Evolutionary conservation across 192 early-diverging fungal species (phyloP), one percentile per base, ranked within the genome.

Genomic region (Linnemannia hyalina): DNA sequence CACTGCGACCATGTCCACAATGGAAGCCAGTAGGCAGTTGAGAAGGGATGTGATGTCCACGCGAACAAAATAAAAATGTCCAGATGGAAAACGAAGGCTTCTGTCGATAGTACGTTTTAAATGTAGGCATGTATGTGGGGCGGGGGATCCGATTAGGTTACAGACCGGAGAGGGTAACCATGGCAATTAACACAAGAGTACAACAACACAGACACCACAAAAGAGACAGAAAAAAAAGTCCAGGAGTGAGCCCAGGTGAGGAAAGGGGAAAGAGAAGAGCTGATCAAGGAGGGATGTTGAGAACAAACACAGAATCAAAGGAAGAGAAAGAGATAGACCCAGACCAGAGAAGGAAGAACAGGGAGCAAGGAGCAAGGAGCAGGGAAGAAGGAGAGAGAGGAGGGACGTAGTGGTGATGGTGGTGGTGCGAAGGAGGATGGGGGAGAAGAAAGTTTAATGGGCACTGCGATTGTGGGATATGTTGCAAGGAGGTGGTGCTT

Each of bases 151-250:
- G 35, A 81, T 81, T 60, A 69, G 68, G 74, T 81, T 81, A 81
- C 80, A 75, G 74, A 81, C 73, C 44, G 22, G 36, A 55, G 70
- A 81, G 73, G 73, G 73, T 54, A 11, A 57, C 29, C 73, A 75
- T 65, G 60, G 60, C 60, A 15, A 60, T 60, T 26, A 60, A 26
- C 23, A 8, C 60, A 26, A 65, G 60, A 52, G 18, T 49, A 49
- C 60, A 26, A 63, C 60, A 63, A 65, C 29, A 65, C 29, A 35
- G 60, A 32, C 26, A 65, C 29, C 40, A 20, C 68, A 78, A 49
- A n/a, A 54, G 35, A 13, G 10, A 69, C 38, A 73, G 10, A 69
- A 38, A 73, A 52, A 35, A 22, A n/a, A 55, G 71, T 65, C 9
- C 35, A 73, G 70, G 54, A 68, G 57, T 23, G 70, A 44, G 35